Percentiles rank a stretch among this genome's conserved stretches.
Evolutionary conservation across 2,329 filamentous ascomycete genomes (phyloP).

Genomic region (Mycosphaerella sp.): DNA sequence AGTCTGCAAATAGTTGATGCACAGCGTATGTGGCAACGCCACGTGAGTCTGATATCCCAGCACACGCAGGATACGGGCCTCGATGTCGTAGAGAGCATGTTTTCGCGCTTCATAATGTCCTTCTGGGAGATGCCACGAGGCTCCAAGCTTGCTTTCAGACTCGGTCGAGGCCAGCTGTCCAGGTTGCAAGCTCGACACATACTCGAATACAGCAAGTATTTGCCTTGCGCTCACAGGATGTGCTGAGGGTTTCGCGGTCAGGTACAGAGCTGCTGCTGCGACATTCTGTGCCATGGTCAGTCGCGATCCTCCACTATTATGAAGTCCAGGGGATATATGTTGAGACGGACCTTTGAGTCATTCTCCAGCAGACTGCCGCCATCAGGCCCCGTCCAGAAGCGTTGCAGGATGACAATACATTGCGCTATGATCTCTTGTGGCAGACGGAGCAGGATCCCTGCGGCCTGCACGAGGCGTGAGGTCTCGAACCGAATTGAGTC

Average conservation of each 20-base stretch:
- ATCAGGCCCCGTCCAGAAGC: constrained; percentile 65
- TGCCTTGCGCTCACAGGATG: constrained; percentile 70
- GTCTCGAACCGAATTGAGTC: constrained; percentile 65
- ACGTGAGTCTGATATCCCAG: constrained; percentile 81
- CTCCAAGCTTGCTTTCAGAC: constrained; percentile 5
- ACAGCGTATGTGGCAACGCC: constrained; percentile 75
- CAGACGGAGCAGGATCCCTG: constrained; percentile 72
- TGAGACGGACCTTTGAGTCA: constrained; percentile 45
- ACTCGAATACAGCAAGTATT: constrained; percentile 76
- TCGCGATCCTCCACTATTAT: neutral
- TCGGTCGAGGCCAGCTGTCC: constrained; percentile 38
- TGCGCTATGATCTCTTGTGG: constrained; percentile 81
- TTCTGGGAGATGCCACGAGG: constrained; percentile 58
- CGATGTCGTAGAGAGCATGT: constrained; percentile 60
- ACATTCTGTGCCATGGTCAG: constrained; percentile 53
- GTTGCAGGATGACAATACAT: constrained; percentile 72
- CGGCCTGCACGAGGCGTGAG: constrained; percentile 67
- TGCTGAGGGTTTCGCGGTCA: constrained; percentile 75
- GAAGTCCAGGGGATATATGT: neutral
- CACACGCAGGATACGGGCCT: constrained; percentile 67
- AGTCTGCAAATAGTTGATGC: constrained; percentile 87
- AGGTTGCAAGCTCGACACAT: constrained; percentile 61
- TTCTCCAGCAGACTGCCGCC: constrained; percentile 45
- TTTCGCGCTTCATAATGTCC: constrained; percentile 61
- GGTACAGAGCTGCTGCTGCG: constrained; percentile 74